A percentile compares a stretch with the other conserved stretches of the same genome.
phyloP scores from a whole-genome alignment of 2,329 filamentous ascomycete genomes.

The Coleophoma crateriformis region DNA sequence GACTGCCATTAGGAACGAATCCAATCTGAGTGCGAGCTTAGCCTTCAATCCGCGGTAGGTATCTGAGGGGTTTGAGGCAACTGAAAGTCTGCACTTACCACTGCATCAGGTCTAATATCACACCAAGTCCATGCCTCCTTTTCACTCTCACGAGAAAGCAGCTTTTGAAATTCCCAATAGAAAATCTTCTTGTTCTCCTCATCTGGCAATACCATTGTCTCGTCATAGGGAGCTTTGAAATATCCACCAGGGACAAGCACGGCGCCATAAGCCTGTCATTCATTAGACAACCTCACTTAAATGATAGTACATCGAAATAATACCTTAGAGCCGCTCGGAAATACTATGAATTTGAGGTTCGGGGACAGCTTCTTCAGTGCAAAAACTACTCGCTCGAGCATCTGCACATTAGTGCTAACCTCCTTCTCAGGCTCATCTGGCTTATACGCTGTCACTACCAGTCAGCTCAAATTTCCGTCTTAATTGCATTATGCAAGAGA shows the following conservation, averaged over 20 bases:
- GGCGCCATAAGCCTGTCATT: too few species aligned
- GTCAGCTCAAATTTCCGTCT: too few species aligned
- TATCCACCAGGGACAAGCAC: background rate
- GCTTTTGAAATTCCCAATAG: background rate
- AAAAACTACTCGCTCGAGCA: background rate
- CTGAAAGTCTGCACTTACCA: background rate
- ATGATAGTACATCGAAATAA: too few species aligned
- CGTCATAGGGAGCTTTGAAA: background rate
- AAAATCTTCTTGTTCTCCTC: background rate
- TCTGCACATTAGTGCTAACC: background rate
- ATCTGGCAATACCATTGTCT: background rate
- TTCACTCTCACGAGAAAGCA: background rate
- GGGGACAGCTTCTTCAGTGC: background rate
- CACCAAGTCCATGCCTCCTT: background rate
- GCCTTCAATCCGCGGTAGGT: too few species aligned
- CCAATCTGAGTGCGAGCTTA: background rate
- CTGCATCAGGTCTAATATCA: background rate
- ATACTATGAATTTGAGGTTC: background rate
- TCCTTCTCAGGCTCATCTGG: background rate
- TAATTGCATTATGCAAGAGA: background rate
- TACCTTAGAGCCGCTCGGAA: background rate
- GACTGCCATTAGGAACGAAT: background rate
- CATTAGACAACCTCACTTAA: too few species aligned
- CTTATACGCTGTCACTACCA: background rate
- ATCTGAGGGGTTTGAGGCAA: too few species aligned